Evolutionary conservation across 768 basidiomycete species (phyloP), one percentile per base, ranked within the genome.

Genomic region (Boletus vermiculosoides): DNA sequence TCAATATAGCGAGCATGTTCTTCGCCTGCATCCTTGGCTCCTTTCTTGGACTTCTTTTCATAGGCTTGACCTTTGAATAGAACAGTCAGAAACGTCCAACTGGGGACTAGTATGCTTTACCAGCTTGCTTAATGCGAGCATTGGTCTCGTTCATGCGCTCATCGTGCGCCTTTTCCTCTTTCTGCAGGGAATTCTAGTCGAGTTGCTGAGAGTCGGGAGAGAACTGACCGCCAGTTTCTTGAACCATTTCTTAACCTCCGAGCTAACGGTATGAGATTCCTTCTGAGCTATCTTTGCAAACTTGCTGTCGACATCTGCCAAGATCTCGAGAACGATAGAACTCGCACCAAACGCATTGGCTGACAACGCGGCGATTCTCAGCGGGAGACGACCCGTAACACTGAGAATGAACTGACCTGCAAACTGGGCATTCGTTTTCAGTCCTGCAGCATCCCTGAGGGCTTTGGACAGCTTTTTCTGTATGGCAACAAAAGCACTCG

Each of bases 211-310:
- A 45, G 37, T 45, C 0, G 23, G n/a, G 20, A 40, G 56, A 42
- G 54, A 50, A 31, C 87, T 63, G 64, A 92, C 90, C 48, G 84
- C 80, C 36, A 92, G 79, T 70, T 86, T 90, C 82, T 88, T 91
- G 78, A 92, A 86, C 89, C 90, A 92, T 65, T 88, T 92, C 77
- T 85, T 87, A 41, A 90, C 83, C 60, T 91, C 90, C 31, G 75
- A 70, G 60, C 82, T 84, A 49, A 90, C 74, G 22, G 55, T 65
- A 58, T 85, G 83, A 57, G 84, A 89, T 60, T 92, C 90, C 72
- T 83, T 90, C 62, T 89, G 87, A 13, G 81, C 81, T 58, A 87
- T 67, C 73, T 87, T 92, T 41, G 83, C 81, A 70, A 90, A 91
- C 74, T 88, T 92, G 61, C 74, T 56, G 64, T 91, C 86, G 50